phyloP scores from a whole-genome alignment of 306 rosid species.

The Dalbergia cultrata region DNA sequence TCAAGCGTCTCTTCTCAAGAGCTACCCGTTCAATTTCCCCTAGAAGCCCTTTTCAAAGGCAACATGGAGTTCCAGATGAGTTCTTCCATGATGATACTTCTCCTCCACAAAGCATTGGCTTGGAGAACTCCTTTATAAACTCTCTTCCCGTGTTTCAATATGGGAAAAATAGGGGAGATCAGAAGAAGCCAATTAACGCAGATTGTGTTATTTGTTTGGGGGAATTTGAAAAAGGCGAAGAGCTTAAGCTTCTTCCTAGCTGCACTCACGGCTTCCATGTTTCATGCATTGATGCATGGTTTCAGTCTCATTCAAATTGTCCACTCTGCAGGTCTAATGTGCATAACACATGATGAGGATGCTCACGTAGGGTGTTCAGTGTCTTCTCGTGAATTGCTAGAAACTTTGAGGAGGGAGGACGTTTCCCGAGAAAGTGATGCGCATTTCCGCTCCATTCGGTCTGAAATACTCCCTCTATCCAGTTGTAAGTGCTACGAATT shows the following conservation, averaged over 20 bases:
- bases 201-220: slow-evolving; percentile 69
- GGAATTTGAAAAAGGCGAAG: slow-evolving; percentile 68
- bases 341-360: neutral
- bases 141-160: slow-evolving; percentile 54
- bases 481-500: too few relatives aligned
- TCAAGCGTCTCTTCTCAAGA: slow-evolving; percentile 13
- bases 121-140: slow-evolving; percentile 32
- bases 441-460: slow-evolving; percentile 38
- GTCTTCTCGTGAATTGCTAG: slow-evolving; percentile 6
- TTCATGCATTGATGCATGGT: slow-evolving; percentile 65
- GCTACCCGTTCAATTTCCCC: neutral
- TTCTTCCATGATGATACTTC: slow-evolving; percentile 32
- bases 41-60: slow-evolving; percentile 11
- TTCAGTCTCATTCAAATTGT: slow-evolving; percentile 60
- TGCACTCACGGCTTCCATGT: slow-evolving; percentile 63
- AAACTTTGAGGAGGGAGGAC: slow-evolving; percentile 41
- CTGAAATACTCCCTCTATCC: neutral
- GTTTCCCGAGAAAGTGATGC: slow-evolving; percentile 39
- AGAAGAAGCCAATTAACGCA: slow-evolving; percentile 15
- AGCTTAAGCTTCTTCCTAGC: slow-evolving; percentile 56
- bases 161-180: slow-evolving; percentile 45
- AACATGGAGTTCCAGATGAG: neutral
- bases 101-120: slow-evolving; percentile 42
- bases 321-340: slow-evolving; percentile 66
- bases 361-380: slow-evolving; percentile 6